Conservation (phyloP, 164 flowering plant genomes). For the Santalum album region DNA sequence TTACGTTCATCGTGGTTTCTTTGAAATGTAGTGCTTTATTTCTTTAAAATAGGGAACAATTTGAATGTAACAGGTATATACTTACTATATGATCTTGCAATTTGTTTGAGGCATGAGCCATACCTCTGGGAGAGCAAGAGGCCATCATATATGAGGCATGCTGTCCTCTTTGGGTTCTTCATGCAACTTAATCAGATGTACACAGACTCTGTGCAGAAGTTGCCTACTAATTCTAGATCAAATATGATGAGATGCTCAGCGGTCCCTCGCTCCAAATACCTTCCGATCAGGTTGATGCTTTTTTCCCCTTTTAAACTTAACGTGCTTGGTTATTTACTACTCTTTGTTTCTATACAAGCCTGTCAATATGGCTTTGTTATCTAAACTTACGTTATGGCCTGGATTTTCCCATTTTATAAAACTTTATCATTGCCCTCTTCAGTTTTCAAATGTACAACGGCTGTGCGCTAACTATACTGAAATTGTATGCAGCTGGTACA, state of each 20-base stretch:
- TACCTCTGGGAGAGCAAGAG: slow-evolving; percentile 93
- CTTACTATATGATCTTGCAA: background rate
- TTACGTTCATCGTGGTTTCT: too few relatives aligned
- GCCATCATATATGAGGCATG: slow-evolving; percentile 81
- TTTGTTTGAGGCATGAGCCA: slow-evolving; percentile 65
- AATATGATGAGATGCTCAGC: slow-evolving; percentile 84
- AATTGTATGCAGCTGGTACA: too few relatives aligned
- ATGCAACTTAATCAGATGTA: slow-evolving; percentile 87
- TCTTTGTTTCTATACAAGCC: too few relatives aligned
- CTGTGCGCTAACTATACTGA: background rate
- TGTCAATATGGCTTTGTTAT: too few relatives aligned
- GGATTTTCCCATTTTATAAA: too few relatives aligned
- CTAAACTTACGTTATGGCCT: too few relatives aligned
- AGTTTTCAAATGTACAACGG: too few relatives aligned
- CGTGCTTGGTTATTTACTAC: too few relatives aligned
- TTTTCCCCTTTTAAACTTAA: background rate
- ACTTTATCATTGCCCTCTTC: too few relatives aligned
- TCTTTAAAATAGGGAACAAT: too few relatives aligned
- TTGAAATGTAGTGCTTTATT: too few relatives aligned
- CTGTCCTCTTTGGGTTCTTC: slow-evolving; percentile 94
- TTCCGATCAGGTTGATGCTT: slow-evolving; percentile 82
- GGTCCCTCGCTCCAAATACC: slow-evolving; percentile 91
- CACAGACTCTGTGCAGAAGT: slow-evolving; percentile 62
- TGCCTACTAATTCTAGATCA: slow-evolving; percentile 73
- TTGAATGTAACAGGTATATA: too few relatives aligned